These are phyloP conservation scores for Termitomyces sp. DNA, from an alignment of 768 basidiomycete genomes.

Conservation along the genomic window DNA sequence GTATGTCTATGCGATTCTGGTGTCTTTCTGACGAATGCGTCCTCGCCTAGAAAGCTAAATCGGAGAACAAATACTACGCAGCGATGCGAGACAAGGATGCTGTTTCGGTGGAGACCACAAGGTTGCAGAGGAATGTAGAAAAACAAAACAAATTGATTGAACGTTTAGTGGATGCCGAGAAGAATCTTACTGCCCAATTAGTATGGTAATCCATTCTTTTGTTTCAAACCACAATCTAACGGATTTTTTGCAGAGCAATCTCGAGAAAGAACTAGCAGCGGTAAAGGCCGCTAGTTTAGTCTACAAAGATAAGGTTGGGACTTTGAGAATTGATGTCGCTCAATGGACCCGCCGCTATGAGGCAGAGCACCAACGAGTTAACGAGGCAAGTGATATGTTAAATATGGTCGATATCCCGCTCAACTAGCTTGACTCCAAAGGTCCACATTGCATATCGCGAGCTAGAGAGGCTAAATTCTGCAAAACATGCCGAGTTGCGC, in stretches of 20 bases:
- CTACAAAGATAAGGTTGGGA: conserved; percentile 19
- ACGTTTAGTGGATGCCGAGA: conserved; percentile 56
- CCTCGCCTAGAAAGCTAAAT: conserved; percentile 78
- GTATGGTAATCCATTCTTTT: conserved; percentile 50
- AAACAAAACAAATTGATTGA: conserved; percentile 56
- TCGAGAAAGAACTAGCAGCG: conserved; percentile 40
- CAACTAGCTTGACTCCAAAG: conserved; percentile 15
- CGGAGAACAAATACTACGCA: conserved; percentile 91
- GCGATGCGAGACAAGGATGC: conserved; percentile 89
- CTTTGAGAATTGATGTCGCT: conserved; percentile 23
- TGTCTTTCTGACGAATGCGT: background rate
- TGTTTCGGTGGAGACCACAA: conserved; percentile 69
- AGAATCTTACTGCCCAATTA: conserved; percentile 48
- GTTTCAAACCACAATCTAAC: background rate
- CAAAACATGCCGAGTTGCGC: conserved; percentile 31
- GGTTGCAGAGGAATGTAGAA: conserved; percentile 40
- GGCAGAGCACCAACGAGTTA: conserved; percentile 28
- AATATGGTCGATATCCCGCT: background rate
- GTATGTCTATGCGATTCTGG: background rate
- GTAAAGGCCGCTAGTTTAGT: conserved; percentile 24
- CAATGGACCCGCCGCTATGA: conserved; percentile 30
- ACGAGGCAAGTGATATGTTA: conserved; percentile 30
- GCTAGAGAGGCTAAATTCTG: conserved; percentile 23
- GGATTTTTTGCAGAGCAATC: conserved; percentile 21
- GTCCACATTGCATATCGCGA: conserved; percentile 24